phyloP scores from a whole-genome alignment of 2,329 filamentous ascomycete species.

The Pyrenochaeta sp. region DNA sequence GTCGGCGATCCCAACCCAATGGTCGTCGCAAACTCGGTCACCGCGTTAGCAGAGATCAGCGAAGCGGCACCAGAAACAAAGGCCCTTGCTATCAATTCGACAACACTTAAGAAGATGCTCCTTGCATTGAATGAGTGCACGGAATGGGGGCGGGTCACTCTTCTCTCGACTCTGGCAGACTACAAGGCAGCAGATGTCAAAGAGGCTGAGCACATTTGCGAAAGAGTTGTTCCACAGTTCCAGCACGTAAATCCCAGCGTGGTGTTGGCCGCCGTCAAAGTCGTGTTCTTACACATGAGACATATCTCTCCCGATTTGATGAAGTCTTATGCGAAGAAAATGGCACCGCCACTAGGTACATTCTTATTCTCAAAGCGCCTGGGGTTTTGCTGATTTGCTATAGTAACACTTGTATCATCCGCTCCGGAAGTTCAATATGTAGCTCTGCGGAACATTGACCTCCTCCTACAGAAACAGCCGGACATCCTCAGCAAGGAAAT shows the following conservation, averaged over 20 bases:
- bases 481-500: constrained; percentile 98
- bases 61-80: constrained; percentile 91
- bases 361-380: constrained; percentile 2
- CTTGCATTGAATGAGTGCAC: constrained; percentile 98
- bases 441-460: constrained; percentile 92
- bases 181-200: constrained; percentile 89
- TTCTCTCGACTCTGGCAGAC: constrained; percentile 86
- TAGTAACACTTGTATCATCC: constrained; percentile 94
- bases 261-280: constrained; percentile 96
- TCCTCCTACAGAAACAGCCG: constrained; percentile 92
- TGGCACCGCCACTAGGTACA: constrained; percentile 91
- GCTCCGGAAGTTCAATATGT: constrained; percentile 98
- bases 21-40: constrained; percentile 98
- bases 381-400: constrained; percentile 31
- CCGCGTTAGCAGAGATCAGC: constrained; percentile 88
- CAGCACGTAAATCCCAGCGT: constrained; percentile 98
- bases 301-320: constrained; percentile 79
- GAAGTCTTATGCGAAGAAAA: constrained; percentile 93
- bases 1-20: constrained; percentile 98
- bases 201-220: constrained; percentile 97
- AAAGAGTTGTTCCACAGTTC: constrained; percentile 94
- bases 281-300: constrained; percentile 96
- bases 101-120: constrained; percentile 90
- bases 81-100: constrained; percentile 81
- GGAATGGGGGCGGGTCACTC: constrained; percentile 96